Percentiles rank a stretch among this genome's conserved stretches.
Conservation (phyloP, 306 rosid species). For the peach (Prunus persica) region Prunus_persica_NCBIv2 NC_034010.1:19366501-19367000, state of each 20-base stretch:
- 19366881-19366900: conserved; percentile 62
- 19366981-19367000: conserved; percentile 37
- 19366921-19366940: conserved; percentile 75
- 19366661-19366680: not conserved
- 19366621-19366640: not conserved
- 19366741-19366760: not conserved
- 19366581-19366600: not conserved
- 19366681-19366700: not conserved
- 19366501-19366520: conserved; percentile 89
- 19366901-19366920: conserved; percentile 66
- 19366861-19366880: conserved; percentile 81
- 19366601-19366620: not conserved
- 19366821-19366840: conserved; percentile 54
- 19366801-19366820: conserved; percentile 15
- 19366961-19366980: conserved; percentile 75
- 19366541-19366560: not conserved
- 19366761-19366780: not conserved
- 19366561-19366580: not conserved
- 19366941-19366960: conserved; percentile 90
- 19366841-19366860: conserved; percentile 81
- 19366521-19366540: conserved; percentile 62
- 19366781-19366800: not conserved
- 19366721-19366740: not conserved
- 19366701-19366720: not conserved
- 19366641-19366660: not conserved